These are phyloP conservation scores for barley (Hordeum vulgare) DNA, from an alignment of 176 grass and related monocot species.

Conservation along the genomic window DNA sequence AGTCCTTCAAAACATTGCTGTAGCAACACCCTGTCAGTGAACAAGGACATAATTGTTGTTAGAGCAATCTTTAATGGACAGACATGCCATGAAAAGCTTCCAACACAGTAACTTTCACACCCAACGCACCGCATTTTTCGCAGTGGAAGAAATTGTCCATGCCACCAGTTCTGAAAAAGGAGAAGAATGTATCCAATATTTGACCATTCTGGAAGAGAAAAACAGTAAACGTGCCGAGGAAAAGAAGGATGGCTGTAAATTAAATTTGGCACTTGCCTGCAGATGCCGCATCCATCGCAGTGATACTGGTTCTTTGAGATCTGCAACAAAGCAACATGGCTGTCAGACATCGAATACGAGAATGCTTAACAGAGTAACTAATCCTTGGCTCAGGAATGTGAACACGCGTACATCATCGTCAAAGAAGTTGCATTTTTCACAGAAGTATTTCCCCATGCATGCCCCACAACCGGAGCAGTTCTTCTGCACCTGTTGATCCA, in stretches of 20 bases:
- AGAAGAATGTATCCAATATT: not conserved
- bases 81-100: not conserved
- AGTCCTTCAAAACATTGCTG: conserved; percentile 56
- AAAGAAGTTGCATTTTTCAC: conserved; percentile 73
- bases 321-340: conserved; percentile 25
- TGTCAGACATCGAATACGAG: not conserved
- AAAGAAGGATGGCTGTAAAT: not conserved
- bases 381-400: not conserved
- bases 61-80: not conserved
- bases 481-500: conserved; percentile 49
- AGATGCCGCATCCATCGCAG: conserved; percentile 86
- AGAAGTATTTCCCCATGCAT: conserved; percentile 85
- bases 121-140: conserved; percentile 45
- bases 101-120: not conserved
- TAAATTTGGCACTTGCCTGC: conserved; percentile 38
- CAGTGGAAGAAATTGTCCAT: conserved; percentile 75
- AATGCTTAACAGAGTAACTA: not conserved
- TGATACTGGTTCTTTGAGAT: conserved; percentile 66
- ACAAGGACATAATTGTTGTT: not conserved
- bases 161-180: conserved; percentile 48
- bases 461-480: conserved; percentile 59
- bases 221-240: not conserved
- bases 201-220: not conserved
- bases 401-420: conserved; percentile 61
- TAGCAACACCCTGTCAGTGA: conserved; percentile 66